phyloP scores from a whole-genome alignment of 805 yeast genomes.

The Ogataea trehalophila region DNA sequence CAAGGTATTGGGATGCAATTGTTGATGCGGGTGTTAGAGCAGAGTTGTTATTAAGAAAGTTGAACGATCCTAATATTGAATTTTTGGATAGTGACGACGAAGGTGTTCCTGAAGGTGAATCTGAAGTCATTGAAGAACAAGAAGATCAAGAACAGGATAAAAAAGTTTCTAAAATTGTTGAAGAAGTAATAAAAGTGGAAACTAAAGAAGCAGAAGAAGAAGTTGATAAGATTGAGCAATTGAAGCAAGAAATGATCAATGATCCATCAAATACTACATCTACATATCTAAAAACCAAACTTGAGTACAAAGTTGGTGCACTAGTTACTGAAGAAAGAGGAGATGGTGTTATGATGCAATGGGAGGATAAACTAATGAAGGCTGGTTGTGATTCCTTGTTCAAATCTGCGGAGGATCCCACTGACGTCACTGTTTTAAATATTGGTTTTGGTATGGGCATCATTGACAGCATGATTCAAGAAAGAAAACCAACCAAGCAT shows the following conservation, averaged over 20 bases:
- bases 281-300: slow-evolving; percentile 58
- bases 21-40: slow-evolving; percentile 91
- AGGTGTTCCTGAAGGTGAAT: slow-evolving; percentile 7
- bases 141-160: slow-evolving; percentile 14
- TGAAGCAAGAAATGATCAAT: slow-evolving; percentile 22
- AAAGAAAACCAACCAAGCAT: slow-evolving; percentile 55
- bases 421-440: slow-evolving; percentile 55
- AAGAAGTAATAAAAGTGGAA: slow-evolving; percentile 10
- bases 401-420: slow-evolving; percentile 33
- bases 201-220: slow-evolving; percentile 3
- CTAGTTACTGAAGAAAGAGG: slow-evolving; percentile 64
- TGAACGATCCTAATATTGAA: slow-evolving; percentile 60
- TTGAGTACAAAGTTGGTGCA: slow-evolving; percentile 65
- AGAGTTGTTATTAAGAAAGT: slow-evolving; percentile 70
- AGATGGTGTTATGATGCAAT: slow-evolving; percentile 97
- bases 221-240: not conserved
- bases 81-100: slow-evolving; percentile 42
- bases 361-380: slow-evolving; percentile 84
- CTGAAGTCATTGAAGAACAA: slow-evolving; percentile 16
- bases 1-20: slow-evolving; percentile 41
- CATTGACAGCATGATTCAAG: slow-evolving; percentile 74
- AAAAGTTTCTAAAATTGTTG: slow-evolving; percentile 15
- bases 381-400: slow-evolving; percentile 75
- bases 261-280: slow-evolving; percentile 64
- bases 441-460: slow-evolving; percentile 98